Conservation (phyloP, 768 basidiomycete genomes). For the Suillus fuscotomentosus region DNA sequence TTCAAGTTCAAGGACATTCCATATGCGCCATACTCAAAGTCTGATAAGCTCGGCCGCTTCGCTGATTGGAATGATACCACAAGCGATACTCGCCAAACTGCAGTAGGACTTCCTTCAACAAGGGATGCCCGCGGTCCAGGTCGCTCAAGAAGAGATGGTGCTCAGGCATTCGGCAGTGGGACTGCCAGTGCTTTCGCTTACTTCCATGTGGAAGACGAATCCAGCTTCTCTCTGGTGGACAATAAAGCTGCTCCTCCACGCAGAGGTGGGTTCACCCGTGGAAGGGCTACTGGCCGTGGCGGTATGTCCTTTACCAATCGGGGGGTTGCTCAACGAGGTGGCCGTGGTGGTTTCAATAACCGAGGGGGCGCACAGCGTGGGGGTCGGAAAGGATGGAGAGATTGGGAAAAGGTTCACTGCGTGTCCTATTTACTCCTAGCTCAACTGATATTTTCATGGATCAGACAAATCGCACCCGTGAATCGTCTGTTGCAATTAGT, state of each 20-base stretch:
- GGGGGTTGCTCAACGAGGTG: conserved; percentile 40
- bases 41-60: conserved; percentile 95
- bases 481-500: conserved; percentile 91
- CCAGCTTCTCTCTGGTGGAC: conserved; percentile 94
- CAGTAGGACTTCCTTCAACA: conserved; percentile 46
- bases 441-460: conserved; percentile 12
- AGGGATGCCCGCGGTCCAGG: conserved; percentile 51
- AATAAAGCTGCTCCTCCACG: conserved; percentile 73
- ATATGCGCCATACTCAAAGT: conserved; percentile 98
- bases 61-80: conserved; percentile 94
- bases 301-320: conserved; percentile 36
- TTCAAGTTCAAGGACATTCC: conserved; percentile 99
- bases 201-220: conserved; percentile 98
- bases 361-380: conserved; percentile 40
- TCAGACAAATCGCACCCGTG: conserved; percentile 80
- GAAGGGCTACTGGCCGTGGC: conserved; percentile 38
- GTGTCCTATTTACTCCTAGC: background rate
- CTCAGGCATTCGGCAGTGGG: conserved; percentile 87
- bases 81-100: conserved; percentile 57
- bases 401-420: conserved; percentile 83
- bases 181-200: conserved; percentile 92
- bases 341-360: conserved; percentile 45
- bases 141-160: conserved; percentile 70
- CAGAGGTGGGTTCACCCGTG: conserved; percentile 65
- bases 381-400: conserved; percentile 76